Percentiles rank a stretch among this genome's conserved stretches.
Evolutionary conservation across 176 grass and related monocot species (phyloP).

Genomic region (Aegilops longissima): DNA sequence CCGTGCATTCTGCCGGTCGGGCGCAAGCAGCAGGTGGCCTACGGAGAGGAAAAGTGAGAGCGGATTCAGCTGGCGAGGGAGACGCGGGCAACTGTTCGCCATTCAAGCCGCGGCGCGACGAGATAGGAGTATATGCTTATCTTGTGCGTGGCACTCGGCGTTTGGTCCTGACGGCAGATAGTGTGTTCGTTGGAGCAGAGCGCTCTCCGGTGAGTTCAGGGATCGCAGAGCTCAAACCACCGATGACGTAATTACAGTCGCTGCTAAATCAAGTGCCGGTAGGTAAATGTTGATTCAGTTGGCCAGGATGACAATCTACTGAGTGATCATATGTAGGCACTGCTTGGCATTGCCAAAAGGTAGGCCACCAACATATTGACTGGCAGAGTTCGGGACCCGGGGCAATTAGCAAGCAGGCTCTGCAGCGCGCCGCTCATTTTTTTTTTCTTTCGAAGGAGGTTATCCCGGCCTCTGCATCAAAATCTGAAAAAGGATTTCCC

Average conservation of each 20-base stretch:
- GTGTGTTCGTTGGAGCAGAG: too few species aligned
- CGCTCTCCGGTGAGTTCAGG: too few species aligned
- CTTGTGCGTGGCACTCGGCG: background rate
- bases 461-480: too few species aligned
- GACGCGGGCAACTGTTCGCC: background rate
- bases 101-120: background rate
- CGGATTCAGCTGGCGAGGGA: constrained; percentile 16
- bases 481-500: too few species aligned
- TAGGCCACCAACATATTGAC: too few species aligned
- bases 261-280: too few species aligned
- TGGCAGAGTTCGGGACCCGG: too few species aligned
- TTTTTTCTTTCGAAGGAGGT: too few species aligned
- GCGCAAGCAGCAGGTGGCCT: background rate
- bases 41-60: constrained; percentile 26
- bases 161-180: too few species aligned
- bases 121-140: background rate
- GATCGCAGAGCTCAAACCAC: background rate
- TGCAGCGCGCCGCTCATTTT: too few species aligned
- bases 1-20: background rate
- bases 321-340: background rate
- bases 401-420: too few species aligned
- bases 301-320: background rate
- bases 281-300: background rate
- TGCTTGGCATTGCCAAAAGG: background rate
- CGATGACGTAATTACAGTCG: background rate